A percentile compares a stretch with the other conserved stretches of the same genome.
Conservation (phyloP, 768 basidiomycete species). For the Suillus sp. region DNA sequence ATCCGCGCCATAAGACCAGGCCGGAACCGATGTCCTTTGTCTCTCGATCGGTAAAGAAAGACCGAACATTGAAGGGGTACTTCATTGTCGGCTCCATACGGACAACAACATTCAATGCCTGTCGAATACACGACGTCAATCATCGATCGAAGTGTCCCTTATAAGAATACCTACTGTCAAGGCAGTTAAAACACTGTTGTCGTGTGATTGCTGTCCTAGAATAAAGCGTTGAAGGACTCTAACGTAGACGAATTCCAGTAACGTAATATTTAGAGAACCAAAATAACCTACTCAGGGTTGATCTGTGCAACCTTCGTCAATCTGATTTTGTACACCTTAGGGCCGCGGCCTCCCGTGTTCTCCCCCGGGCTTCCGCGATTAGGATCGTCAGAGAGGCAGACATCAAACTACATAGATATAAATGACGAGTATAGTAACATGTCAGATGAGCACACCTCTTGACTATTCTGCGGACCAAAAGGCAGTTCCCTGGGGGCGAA, state of each 20-base stretch:
- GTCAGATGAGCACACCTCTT: slow-evolving; percentile 46
- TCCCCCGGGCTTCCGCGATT: slow-evolving; percentile 35
- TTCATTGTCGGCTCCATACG: slow-evolving; percentile 71
- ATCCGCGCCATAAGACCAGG: slow-evolving; percentile 75
- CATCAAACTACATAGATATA: slow-evolving; percentile 53
- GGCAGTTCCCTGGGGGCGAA: slow-evolving; percentile 65
- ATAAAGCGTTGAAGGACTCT: slow-evolving; percentile 70
- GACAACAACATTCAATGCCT: slow-evolving; percentile 77
- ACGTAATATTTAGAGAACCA: slow-evolving; percentile 22
- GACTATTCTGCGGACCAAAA: slow-evolving; percentile 51
- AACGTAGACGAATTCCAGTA: slow-evolving; percentile 11
- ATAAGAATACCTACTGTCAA: slow-evolving; percentile 49
- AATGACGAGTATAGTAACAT: slow-evolving; percentile 5
- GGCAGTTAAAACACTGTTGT: slow-evolving; percentile 67
- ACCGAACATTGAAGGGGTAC: slow-evolving; percentile 72
- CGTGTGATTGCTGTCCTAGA: slow-evolving; percentile 62
- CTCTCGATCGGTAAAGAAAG: slow-evolving; percentile 68
- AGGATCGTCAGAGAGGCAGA: slow-evolving; percentile 48
- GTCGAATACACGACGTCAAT: slow-evolving; percentile 2
- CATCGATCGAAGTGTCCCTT: slow-evolving; percentile 4
- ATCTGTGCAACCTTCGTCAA: slow-evolving; percentile 60
- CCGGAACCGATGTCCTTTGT: slow-evolving; percentile 59
- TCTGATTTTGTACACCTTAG: slow-evolving; percentile 68
- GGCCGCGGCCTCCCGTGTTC: slow-evolving; percentile 41
- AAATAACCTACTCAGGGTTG: slow-evolving; percentile 49